A percentile compares a stretch with the other conserved stretches of the same genome.
Conservation (phyloP, 2,329 filamentous ascomycete genomes). For the Epichloe baconii region DNA sequence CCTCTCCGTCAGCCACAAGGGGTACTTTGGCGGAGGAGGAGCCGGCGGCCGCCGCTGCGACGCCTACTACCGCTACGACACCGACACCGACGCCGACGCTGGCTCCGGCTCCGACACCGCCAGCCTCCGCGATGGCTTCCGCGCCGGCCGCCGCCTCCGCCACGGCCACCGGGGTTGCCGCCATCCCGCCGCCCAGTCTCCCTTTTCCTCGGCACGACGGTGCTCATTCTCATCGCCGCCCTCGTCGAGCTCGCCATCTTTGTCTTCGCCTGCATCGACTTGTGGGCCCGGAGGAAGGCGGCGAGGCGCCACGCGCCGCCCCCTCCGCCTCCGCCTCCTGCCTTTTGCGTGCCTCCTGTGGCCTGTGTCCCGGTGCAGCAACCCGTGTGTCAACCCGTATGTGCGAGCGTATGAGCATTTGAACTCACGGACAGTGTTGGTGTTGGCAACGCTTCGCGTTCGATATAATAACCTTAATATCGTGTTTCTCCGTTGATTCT, state of each 20-base stretch:
- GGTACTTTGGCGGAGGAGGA: background rate
- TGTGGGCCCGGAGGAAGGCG: no score
- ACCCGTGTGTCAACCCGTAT: background rate
- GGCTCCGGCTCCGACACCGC: background rate
- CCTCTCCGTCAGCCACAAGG: slow-evolving; percentile 7
- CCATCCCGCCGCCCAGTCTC: background rate
- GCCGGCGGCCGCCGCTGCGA: background rate
- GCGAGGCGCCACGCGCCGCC: slow-evolving; percentile 12
- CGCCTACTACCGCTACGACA: background rate
- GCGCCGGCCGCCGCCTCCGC: background rate
- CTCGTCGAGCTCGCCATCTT: slow-evolving; percentile 27
- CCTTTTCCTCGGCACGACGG: slow-evolving; percentile 11
- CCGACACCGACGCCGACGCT: background rate
- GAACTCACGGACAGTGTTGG: no score
- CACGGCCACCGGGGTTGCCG: background rate
- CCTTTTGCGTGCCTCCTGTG: background rate
- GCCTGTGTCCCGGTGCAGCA: background rate
- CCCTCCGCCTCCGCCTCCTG: slow-evolving; percentile 8
- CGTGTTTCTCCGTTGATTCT: no score
- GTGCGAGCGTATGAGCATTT: no score
- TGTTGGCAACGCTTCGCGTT: no score
- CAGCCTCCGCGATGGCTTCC: background rate
- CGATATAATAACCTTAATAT: no score
- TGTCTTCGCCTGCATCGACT: slow-evolving; percentile 25
- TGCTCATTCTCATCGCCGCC: slow-evolving; percentile 14